Base-by-base conservation (phyloP, 176 grass and related monocot genomes). In the Avena eriantha region DNA sequence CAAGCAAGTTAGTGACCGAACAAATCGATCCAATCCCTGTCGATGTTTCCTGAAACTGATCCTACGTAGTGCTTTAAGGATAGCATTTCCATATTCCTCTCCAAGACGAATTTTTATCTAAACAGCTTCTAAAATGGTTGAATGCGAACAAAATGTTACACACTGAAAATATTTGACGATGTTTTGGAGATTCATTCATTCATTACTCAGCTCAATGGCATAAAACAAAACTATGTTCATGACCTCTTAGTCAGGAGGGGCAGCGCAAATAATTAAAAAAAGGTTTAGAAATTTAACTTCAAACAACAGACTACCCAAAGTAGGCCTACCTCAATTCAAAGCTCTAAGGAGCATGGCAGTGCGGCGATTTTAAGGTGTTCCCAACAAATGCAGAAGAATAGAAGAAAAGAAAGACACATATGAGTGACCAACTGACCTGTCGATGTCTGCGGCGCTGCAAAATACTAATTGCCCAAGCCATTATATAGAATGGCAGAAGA, bases 391-490 rank as follows among this genome's bases (percentile, higher is more conserved):
- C 10, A 65, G 58, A 46, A 64, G 10, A 72, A 53, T 8, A 33
- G 36, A 64, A 73, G 11, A 85, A 71, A 90, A 55, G 10, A 53
- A 90, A 64, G 4, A 49, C 36, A 15, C 6, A 33, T 66, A 69
- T 41, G 70, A 70, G 80, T 61, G 11, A 9, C 43, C 58, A 76
- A 83, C 86, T 94, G 67, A 98, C 96, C 93, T 95, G 96, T 71
- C 88, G 85, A 70, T 91, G 92, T 79, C 92, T 93, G 69, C 90
- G 87, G 33, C 77, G 90, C 84, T 95, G 96, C 66, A 98, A 88
- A 46, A 98, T 92, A 87, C 90, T 95, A 80, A 95, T 93, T 33
- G 90, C 92, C 96, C 96, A 95, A 74, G 92, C 93, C 92, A 98
- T 95, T 76, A 95, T 90, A 87, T 98, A 98, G 78, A 95, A 95